Conservation (phyloP, 495 filamentous ascomycete species). For the Penicillium simplicissimum region DNA sequence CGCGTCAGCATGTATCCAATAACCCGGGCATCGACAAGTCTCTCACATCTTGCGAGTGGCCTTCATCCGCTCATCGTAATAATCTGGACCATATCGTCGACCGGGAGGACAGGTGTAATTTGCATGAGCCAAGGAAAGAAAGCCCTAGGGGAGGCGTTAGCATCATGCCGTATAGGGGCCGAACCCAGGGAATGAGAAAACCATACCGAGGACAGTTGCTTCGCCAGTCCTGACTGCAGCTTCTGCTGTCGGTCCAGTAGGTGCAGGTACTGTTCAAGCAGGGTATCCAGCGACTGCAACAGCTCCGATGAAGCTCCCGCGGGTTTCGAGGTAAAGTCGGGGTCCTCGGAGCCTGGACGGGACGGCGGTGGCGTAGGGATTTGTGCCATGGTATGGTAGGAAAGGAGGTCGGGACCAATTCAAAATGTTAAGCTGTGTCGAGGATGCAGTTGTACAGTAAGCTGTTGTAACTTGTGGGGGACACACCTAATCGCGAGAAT, state of each 20-base stretch:
- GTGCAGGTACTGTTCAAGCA: constrained; percentile 68
- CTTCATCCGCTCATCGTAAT: constrained; percentile 74
- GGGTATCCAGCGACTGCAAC: constrained; percentile 54
- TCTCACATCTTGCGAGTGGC: constrained; percentile 51
- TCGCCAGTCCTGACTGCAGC: constrained; percentile 54
- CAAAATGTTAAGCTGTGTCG: too few species aligned
- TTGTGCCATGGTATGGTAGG: constrained; percentile 30
- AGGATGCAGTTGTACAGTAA: too few species aligned
- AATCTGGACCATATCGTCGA: constrained; percentile 62
- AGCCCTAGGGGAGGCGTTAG: constrained; percentile 42
- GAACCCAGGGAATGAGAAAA: background rate
- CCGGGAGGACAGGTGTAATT: constrained; percentile 68
- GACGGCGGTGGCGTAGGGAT: constrained; percentile 44
- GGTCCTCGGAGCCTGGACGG: constrained; percentile 32
- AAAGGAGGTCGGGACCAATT: too few species aligned
- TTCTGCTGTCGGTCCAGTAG: constrained; percentile 71
- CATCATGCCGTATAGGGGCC: constrained; percentile 6
- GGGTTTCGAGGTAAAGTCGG: constrained; percentile 27
- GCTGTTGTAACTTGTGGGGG: too few species aligned
- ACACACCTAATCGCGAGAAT: too few species aligned
- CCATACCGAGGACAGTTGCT: constrained; percentile 57
- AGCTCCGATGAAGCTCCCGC: constrained; percentile 28
- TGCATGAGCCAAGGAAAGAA: constrained; percentile 62
- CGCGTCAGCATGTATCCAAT: constrained; percentile 2
- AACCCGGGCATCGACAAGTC: background rate